Evolutionary conservation across 345 rosid species (phyloP).

Genomic region (Anastatica hierochuntica): DNA sequence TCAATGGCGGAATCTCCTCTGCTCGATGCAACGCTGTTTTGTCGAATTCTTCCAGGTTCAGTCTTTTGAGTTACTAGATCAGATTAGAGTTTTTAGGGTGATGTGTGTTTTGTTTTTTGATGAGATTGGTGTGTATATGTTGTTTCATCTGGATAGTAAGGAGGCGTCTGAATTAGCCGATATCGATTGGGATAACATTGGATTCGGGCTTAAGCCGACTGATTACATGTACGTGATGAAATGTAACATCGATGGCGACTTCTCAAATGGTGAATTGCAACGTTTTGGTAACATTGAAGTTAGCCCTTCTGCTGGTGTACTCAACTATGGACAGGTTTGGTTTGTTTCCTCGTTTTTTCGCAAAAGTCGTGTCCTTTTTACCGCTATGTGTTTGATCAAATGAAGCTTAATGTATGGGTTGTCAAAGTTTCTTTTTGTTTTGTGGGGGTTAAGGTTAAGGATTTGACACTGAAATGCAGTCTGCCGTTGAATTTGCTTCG

Average conservation of each 20-base stretch:
- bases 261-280: slow-evolving; percentile 56
- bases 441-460: background rate
- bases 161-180: slow-evolving; percentile 43
- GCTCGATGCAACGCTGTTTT: slow-evolving; percentile 24
- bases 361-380: background rate
- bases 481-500: background rate
- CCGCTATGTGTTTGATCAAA: background rate
- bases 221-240: slow-evolving; percentile 86
- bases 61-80: background rate
- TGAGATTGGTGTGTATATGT: no score
- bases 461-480: background rate
- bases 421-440: no score
- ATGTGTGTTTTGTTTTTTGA: background rate
- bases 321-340: slow-evolving; percentile 90
- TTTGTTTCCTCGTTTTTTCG: background rate
- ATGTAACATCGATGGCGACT: slow-evolving; percentile 44
- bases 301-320: slow-evolving; percentile 78
- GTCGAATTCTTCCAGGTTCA: slow-evolving; percentile 19
- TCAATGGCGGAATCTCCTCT: slow-evolving; percentile 25
- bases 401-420: background rate
- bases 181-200: slow-evolving; percentile 84
- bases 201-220: slow-evolving; percentile 57
- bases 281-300: slow-evolving; percentile 83
- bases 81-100: no score
- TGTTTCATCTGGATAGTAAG: slow-evolving; percentile 28